Percentiles rank a stretch among this genome's conserved stretches.
These are phyloP conservation scores for Oehlia diaphana DNA, from an alignment of 192 early-diverging fungal species.

Conservation along the genomic window DNA sequence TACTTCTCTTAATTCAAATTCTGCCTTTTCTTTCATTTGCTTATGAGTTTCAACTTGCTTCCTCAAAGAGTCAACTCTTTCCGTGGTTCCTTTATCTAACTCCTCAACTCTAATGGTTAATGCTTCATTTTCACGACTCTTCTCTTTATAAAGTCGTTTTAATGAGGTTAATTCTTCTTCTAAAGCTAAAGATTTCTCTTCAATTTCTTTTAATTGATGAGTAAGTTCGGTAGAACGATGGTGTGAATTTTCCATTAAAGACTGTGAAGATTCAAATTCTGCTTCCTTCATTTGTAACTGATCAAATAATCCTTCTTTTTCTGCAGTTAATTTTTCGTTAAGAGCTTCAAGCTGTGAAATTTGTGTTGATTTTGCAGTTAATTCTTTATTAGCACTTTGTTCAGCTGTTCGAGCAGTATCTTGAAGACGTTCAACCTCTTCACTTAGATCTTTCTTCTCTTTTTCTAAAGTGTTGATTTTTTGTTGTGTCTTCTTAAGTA, in stretches of 20 bases:
- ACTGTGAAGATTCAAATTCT: constrained; percentile 62
- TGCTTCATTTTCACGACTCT: constrained; percentile 41
- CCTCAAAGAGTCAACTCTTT: constrained; percentile 33
- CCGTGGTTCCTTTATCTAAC: constrained; percentile 46
- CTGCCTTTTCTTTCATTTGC: constrained; percentile 32
- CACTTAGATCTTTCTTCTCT: constrained; percentile 46
- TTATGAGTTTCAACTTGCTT: constrained; percentile 32
- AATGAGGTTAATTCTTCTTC: constrained; percentile 50
- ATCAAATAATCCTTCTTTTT: constrained; percentile 53
- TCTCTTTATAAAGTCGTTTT: constrained; percentile 37
- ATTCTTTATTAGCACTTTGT: constrained; percentile 33
- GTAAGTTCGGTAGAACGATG: constrained; percentile 50
- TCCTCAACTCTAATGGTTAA: constrained; percentile 38
- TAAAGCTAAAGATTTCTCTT: constrained; percentile 52
- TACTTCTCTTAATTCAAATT: constrained; percentile 36
- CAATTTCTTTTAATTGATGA: constrained; percentile 47
- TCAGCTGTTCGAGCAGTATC: constrained; percentile 33
- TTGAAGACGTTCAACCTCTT: constrained; percentile 41
- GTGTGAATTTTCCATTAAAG: constrained; percentile 54
- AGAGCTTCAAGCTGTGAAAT: constrained; percentile 39
- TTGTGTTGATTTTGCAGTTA: constrained; percentile 36
- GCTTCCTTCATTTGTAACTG: constrained; percentile 60
- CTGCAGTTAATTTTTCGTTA: constrained; percentile 45
- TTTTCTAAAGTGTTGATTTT: constrained; percentile 55
- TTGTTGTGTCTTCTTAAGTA: constrained; percentile 51